Base-by-base conservation (phyloP, 805 yeast genomes). In the Dipodascus geniculatus region DNA sequence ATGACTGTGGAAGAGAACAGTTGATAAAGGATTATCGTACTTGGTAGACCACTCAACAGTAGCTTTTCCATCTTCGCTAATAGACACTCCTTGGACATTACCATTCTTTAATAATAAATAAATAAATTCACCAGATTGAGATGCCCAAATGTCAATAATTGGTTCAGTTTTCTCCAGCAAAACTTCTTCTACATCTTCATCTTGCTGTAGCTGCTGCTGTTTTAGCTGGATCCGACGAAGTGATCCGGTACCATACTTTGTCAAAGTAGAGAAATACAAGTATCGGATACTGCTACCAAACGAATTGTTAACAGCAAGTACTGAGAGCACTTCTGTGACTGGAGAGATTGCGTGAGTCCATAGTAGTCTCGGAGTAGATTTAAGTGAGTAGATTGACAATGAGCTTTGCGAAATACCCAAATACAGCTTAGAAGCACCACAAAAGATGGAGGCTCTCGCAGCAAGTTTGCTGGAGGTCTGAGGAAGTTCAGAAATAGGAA, bases 1-100 rank as follows among this genome's bases (percentile, higher is more conserved):
- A 11, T 52, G 33, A 33, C 49, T 50, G 16, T 38, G 20, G 42
- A 48, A 48, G 20, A 58, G n/a, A 28, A 57, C 54, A 8, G 55
- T 23, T 16, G 49, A 20, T 6, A 16, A 42, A 6, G 19, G 6
- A 23, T 20, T 22, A 11, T 47, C 49, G 28, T 47, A 8, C 19
- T 22, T 47, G 4, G 19, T 3, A 20, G 24, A 23, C 24, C 31
- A 22, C 6, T 9, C 31, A 47, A 47, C 44, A 38, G 17, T 17
- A n/a, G 20, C 44, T n/a, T 14, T 17, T 38, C 44, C 44, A n/a
- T 38, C 20, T 38, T 38, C 20, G 14, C 8, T 17, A 47, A 22
- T n/a, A 47, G 49, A 22, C 19, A 22, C 4, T 3, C 31, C 31
- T 47, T 23, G 49, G 9, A 22, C 49, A 22, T 9, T 22, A 16